phyloP scores from a whole-genome alignment of 768 basidiomycete genomes.

The Leccinum pellstonianum region DNA sequence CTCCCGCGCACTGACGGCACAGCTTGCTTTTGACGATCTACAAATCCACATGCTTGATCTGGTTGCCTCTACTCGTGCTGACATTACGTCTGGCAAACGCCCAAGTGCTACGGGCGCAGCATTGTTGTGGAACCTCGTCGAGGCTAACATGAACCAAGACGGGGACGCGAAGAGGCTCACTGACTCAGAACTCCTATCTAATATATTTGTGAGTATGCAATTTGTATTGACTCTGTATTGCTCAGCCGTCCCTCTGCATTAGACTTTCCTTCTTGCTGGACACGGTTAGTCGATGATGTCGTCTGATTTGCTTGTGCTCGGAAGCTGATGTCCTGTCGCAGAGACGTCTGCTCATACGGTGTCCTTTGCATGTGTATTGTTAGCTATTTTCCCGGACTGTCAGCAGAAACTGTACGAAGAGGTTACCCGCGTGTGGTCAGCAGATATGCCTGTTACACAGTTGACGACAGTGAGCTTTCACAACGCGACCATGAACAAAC shows the following conservation, averaged over 20 bases:
- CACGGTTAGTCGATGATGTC: constrained; percentile 35
- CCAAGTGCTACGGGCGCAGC: constrained; percentile 28
- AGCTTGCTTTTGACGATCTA: too few species aligned
- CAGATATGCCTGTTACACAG: constrained; percentile 28
- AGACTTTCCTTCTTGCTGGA: constrained; percentile 51
- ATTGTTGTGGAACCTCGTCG: constrained; percentile 44
- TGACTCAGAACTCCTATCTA: constrained; percentile 47
- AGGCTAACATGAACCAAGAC: constrained; percentile 44
- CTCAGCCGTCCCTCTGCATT: neutral
- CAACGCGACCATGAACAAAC: neutral
- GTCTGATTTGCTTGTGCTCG: neutral
- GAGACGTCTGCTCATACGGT: constrained; percentile 50
- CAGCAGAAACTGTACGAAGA: constrained; percentile 49
- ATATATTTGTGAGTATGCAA: constrained; percentile 43
- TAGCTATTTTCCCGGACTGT: constrained; percentile 50
- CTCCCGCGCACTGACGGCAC: constrained; percentile 10
- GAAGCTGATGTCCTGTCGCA: constrained; percentile 20
- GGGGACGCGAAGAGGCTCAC: constrained; percentile 33
- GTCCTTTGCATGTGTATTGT: constrained; percentile 40
- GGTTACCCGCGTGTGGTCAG: constrained; percentile 38
- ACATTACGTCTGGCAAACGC: too few species aligned
- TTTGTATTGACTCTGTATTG: neutral
- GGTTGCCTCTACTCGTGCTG: too few species aligned
- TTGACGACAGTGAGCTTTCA: constrained; percentile 29
- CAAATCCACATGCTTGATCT: too few species aligned